A percentile compares a stretch with the other conserved stretches of the same genome.
These are phyloP conservation scores for Epichloe festucae DNA, from an alignment of 2,329 filamentous ascomycete species.

Conservation along the genomic window DNA sequence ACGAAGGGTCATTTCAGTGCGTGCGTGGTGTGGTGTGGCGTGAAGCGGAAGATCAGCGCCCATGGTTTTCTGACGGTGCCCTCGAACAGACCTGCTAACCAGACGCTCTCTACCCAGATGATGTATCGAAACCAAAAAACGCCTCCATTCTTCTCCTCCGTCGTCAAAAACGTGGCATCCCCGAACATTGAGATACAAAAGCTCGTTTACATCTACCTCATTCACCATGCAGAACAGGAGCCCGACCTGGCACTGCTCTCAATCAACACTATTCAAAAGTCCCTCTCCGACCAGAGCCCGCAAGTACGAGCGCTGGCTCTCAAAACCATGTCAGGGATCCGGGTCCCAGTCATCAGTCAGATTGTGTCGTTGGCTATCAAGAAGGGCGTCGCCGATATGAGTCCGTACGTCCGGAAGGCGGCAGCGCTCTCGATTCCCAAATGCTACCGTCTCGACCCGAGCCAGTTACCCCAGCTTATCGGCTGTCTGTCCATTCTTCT, in stretches of 20 bases:
- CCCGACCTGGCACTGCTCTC: constrained; percentile 90
- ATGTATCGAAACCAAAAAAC: constrained; percentile 84
- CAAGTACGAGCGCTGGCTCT: constrained; percentile 84
- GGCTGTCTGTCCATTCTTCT: constrained; percentile 70
- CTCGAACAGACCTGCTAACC: neutral
- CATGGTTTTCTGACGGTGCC: no score
- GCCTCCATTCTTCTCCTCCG: constrained; percentile 87
- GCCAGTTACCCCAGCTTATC: constrained; percentile 68
- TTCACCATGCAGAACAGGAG: constrained; percentile 91
- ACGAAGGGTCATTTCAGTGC: constrained; percentile 74
- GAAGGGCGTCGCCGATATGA: constrained; percentile 87
- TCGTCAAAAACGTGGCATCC: constrained; percentile 95
- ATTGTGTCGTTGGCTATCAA: constrained; percentile 95
- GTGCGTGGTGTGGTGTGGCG: constrained; percentile 13
- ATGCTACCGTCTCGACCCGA: constrained; percentile 83
- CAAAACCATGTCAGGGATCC: constrained; percentile 92
- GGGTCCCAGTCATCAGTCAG: constrained; percentile 95
- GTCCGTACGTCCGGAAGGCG: constrained; percentile 80
- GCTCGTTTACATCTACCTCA: constrained; percentile 94
- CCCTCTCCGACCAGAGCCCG: constrained; percentile 81
- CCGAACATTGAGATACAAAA: constrained; percentile 94
- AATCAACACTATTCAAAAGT: constrained; percentile 98
- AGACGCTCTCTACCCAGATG: constrained; percentile 46
- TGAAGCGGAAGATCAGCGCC: no score
- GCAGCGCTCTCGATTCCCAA: constrained; percentile 92